These are phyloP conservation scores for Exsudoporus floridanus DNA, from an alignment of 1,284 basidiomycete species.

Conservation along the genomic window DNA sequence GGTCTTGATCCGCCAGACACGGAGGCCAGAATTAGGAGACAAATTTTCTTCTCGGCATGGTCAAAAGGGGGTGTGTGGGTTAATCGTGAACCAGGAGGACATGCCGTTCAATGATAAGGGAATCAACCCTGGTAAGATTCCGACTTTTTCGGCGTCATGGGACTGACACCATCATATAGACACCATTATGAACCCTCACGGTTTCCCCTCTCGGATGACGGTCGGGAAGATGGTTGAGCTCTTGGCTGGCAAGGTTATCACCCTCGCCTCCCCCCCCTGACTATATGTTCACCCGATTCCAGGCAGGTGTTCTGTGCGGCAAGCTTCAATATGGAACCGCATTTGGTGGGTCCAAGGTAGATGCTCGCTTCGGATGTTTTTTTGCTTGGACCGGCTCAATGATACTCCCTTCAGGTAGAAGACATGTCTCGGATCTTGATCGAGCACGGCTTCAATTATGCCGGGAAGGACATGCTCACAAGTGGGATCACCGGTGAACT, in stretches of 20 bases:
- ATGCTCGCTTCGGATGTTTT: slow-evolving; percentile 4
- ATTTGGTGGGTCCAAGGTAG: slow-evolving; percentile 95
- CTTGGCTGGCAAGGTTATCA: slow-evolving; percentile 86
- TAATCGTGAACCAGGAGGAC: slow-evolving; percentile 98
- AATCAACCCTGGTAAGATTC: slow-evolving; percentile 76
- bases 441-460: slow-evolving; percentile 95
- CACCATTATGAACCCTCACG: slow-evolving; percentile 99
- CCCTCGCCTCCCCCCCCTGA: background rate
- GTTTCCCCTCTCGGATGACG: slow-evolving; percentile 99
- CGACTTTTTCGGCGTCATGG: background rate
- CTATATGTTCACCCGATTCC: slow-evolving; percentile 16
- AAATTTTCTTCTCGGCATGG: slow-evolving; percentile 99
- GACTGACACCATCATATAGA: slow-evolving; percentile 49
- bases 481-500: slow-evolving; percentile 97
- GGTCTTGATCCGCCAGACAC: slow-evolving; percentile 96
- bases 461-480: slow-evolving; percentile 97
- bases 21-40: slow-evolving; percentile 95
- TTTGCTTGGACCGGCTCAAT: slow-evolving; percentile 13
- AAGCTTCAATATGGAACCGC: slow-evolving; percentile 93
- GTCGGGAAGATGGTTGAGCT: slow-evolving; percentile 99
- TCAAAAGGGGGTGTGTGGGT: slow-evolving; percentile 97
- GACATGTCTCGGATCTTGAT: slow-evolving; percentile 97
- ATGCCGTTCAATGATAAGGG: slow-evolving; percentile 99
- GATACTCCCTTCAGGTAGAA: slow-evolving; percentile 63
- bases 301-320: slow-evolving; percentile 88